phyloP scores from a whole-genome alignment of 805 yeast species.

The Candida qinlingensis region DNA sequence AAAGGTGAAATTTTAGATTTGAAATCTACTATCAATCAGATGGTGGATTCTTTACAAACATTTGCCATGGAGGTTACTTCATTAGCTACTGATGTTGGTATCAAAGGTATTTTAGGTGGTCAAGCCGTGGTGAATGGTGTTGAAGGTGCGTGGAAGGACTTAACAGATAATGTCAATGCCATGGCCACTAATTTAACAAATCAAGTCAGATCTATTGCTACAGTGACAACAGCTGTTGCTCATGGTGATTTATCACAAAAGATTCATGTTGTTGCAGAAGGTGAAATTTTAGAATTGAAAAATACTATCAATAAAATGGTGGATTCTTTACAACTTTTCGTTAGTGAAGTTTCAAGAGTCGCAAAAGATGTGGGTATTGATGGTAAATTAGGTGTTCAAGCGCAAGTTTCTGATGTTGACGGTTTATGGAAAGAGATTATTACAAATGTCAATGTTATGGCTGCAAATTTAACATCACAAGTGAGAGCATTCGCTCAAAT shows the following conservation, averaged over 20 bases:
- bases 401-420: conserved; percentile 85
- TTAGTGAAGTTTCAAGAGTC: conserved; percentile 82
- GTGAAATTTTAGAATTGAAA: conserved; percentile 81
- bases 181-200: conserved; percentile 91
- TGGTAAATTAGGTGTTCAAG: conserved; percentile 89
- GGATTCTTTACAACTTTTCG: conserved; percentile 82
- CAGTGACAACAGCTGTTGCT: conserved; percentile 89
- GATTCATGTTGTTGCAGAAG: conserved; percentile 86
- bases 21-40: conserved; percentile 81
- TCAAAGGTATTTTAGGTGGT: conserved; percentile 87
- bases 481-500: conserved; percentile 92
- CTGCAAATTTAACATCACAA: conserved; percentile 86
- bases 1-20: conserved; percentile 86
- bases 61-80: conserved; percentile 86
- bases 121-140: conserved; percentile 89
- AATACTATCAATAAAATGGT: conserved; percentile 90
- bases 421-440: conserved; percentile 91
- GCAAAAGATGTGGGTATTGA: conserved; percentile 92
- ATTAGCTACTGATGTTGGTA: conserved; percentile 90
- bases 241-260: conserved; percentile 89
- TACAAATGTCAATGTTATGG: conserved; percentile 89
- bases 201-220: conserved; percentile 90
- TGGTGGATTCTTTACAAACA: conserved; percentile 87
- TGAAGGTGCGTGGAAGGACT: conserved; percentile 89
- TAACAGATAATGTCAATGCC: conserved; percentile 85